A percentile compares a stretch with the other conserved stretches of the same genome.
Evolutionary conservation across 352 stramenopile species (phyloP).

Genomic region (Elongisporangium anandrum): DNA sequence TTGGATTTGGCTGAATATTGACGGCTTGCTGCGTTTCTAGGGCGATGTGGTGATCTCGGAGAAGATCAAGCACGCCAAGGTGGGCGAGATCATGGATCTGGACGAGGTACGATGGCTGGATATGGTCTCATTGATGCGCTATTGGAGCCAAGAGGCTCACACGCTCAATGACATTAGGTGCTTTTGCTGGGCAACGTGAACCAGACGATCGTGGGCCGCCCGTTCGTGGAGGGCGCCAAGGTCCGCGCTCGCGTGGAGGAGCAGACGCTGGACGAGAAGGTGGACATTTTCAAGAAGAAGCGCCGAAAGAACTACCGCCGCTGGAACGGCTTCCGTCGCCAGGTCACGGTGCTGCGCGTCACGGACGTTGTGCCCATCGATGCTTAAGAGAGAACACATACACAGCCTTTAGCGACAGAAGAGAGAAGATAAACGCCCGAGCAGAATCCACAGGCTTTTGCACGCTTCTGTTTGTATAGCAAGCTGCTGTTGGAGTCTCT

Average conservation of each 20-base stretch:
- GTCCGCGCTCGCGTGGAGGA: conserved; percentile 82
- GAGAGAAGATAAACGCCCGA: too few relatives aligned
- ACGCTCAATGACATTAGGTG: conserved; percentile 26
- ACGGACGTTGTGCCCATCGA: conserved; percentile 68
- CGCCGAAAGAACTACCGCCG: conserved; percentile 88
- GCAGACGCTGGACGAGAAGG: conserved; percentile 85
- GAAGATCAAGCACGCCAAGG: conserved; percentile 85
- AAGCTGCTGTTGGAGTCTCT: too few relatives aligned
- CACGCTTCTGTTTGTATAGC: too few relatives aligned
- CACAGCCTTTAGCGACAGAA: too few relatives aligned
- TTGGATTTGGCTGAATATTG: neutral
- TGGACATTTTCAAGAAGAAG: conserved; percentile 90
- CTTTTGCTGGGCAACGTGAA: conserved; percentile 80
- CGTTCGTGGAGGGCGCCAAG: conserved; percentile 62
- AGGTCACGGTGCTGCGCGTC: conserved; percentile 83
- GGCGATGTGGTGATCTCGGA: conserved; percentile 79
- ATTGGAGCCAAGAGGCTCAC: neutral
- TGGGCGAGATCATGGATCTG: conserved; percentile 80
- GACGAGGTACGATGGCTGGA: conserved; percentile 38
- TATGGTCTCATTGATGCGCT: neutral
- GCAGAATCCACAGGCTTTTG: too few relatives aligned
- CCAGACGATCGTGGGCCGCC: conserved; percentile 76
- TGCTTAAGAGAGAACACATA: conserved; percentile 11
- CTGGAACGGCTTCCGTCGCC: conserved; percentile 84
- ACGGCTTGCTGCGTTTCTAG: conserved; percentile 9